Percentiles rank a stretch among this genome's conserved stretches.
These are phyloP conservation scores for Glaciozyma martinii DNA, from an alignment of 768 basidiomycete species.

Conservation along the genomic window DNA sequence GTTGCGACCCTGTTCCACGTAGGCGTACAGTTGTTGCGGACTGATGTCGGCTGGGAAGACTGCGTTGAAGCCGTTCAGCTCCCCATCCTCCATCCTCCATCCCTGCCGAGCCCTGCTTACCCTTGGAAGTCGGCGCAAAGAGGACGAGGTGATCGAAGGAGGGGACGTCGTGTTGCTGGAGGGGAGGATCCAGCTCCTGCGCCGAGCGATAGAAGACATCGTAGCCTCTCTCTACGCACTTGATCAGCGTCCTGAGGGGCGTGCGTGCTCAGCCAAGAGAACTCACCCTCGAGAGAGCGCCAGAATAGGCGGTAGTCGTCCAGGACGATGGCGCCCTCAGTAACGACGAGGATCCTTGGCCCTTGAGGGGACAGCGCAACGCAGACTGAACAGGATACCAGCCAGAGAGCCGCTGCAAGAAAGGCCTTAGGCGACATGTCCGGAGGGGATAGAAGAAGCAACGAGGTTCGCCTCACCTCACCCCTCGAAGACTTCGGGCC, in stretches of 20 bases:
- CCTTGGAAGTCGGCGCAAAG: conserved; percentile 74
- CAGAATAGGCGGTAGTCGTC: neutral
- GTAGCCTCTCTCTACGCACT: conserved; percentile 63
- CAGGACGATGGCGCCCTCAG: neutral
- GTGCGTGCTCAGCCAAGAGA: neutral
- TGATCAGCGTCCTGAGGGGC: neutral
- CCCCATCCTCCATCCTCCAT: conserved; percentile 3
- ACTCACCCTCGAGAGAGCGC: neutral
- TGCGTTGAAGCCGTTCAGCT: conserved; percentile 36
- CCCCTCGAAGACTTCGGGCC: too few relatives aligned
- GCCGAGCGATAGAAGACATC: conserved; percentile 74
- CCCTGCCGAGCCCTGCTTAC: conserved; percentile 45
- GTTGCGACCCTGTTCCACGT: conserved; percentile 53
- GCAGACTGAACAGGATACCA: neutral
- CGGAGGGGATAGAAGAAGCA: too few relatives aligned
- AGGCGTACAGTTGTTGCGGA: conserved; percentile 66
- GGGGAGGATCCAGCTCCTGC: conserved; percentile 47
- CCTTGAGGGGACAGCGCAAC: neutral
- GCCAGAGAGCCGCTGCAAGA: too few relatives aligned
- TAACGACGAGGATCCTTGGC: neutral
- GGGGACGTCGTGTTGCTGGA: conserved; percentile 52
- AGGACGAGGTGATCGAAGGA: conserved; percentile 78
- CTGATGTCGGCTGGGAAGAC: conserved; percentile 65
- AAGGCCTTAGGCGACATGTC: too few relatives aligned
- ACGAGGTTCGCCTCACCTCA: too few relatives aligned